Evolutionary conservation across 163 green algal species (phyloP), one percentile per base, ranked within the genome.

Genomic region (Picocystis sp.): DNA sequence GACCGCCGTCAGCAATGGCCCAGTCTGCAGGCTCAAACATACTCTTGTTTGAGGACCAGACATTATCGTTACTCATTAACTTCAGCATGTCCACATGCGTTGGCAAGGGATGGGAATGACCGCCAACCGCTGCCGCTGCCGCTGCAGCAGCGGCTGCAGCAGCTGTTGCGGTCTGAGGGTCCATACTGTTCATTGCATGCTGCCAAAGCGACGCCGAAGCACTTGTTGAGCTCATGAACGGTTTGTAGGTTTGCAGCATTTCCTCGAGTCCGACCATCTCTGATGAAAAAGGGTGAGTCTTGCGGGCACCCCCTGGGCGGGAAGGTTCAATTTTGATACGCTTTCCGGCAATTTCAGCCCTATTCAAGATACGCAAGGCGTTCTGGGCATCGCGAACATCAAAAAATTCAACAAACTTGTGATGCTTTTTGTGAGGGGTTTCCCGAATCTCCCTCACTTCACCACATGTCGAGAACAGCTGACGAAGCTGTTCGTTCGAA

Each of bases 391-490:
- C 71, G 1, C 86, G 71, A 3, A 75, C 69, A 58, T 96, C 87
- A 54, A 84, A 95, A 41, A 81, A 96, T 59, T 93, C 82, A 1
- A 94, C 76, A 47, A 92, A 78, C 64, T 80, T 82, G 61, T 85
- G 80, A 63, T 78, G 79, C 44, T 60, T 57, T 3, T 77, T 61
- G 47, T 51, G 24, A 33, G 24, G 24, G 49, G 33, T 55, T 23
- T 23, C 45, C 8, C 64, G 65, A n/a, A 92, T 65, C 43, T 77
- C 69, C 56, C 79, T 82, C 1, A 96, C 75, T 15, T 93, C 80
- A 2, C 87, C 87, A 53, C 83, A 93, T 50, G 68, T 61, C 15
- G 54, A 72, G 57, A 94, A 89, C 2, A 89, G 67, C 55, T 69
- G 75, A 1, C 67, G 57, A 6, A 95, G 66, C 57, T 93, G 71